Conservation (phyloP, 2,329 filamentous ascomycete genomes). For the Malbranchea cinnamomea region DNA sequence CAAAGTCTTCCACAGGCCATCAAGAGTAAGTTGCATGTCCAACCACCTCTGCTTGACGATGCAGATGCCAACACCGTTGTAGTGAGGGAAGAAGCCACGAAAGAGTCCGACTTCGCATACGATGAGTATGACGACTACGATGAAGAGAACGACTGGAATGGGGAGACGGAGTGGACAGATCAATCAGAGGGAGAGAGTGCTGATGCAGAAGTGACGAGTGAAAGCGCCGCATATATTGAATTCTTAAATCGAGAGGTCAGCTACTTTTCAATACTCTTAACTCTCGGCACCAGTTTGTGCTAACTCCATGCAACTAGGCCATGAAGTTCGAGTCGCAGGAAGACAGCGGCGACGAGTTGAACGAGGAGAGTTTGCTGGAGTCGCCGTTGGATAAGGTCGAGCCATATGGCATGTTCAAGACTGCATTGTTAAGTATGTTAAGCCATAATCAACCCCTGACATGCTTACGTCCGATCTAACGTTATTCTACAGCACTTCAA, state of each 20-base stretch:
- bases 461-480: constrained; percentile 5
- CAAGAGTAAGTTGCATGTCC: constrained; percentile 47
- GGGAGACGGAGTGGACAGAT: constrained; percentile 53
- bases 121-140: constrained; percentile 65
- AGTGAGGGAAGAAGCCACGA: constrained; percentile 84
- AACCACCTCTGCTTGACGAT: not conserved
- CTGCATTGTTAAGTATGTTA: constrained; percentile 63
- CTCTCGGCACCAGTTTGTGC: not conserved
- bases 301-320: constrained; percentile 36
- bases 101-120: constrained; percentile 67
- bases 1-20: constrained; percentile 75
- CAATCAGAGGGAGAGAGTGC: constrained; percentile 48
- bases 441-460: not conserved
- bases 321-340: constrained; percentile 66
- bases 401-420: constrained; percentile 79
- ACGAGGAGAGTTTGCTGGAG: constrained; percentile 84
- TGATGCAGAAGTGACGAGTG: constrained; percentile 60
- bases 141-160: constrained; percentile 72
- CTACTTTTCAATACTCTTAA: constrained; percentile 8
- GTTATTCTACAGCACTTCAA: constrained; percentile 42
- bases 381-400: constrained; percentile 91
- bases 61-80: constrained; percentile 11
- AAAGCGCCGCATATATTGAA: constrained; percentile 86
- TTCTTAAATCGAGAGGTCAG: constrained; percentile 82
- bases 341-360: constrained; percentile 76